Evolutionary conservation across 371 early-diverging fungal species (phyloP).

Genomic region (Rhizomucor pusillus): DNA sequence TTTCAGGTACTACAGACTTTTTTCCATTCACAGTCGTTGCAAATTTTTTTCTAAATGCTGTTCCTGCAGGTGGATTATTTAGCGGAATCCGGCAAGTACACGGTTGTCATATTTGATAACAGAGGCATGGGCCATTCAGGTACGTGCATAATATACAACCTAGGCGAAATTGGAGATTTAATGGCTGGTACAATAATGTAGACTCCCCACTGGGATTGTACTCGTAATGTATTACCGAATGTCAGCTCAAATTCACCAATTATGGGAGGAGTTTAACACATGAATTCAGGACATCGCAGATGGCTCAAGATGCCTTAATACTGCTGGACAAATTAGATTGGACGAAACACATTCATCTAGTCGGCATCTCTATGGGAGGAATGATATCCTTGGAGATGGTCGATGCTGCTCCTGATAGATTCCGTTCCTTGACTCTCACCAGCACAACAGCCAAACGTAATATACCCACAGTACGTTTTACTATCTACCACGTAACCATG

Average conservation of each 20-base stretch:
- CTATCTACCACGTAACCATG: not conserved
- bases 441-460: constrained; percentile 43
- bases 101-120: constrained; percentile 78
- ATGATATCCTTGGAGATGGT: constrained; percentile 70
- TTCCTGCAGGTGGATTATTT: constrained; percentile 52
- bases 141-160: constrained; percentile 5
- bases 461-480: constrained; percentile 39
- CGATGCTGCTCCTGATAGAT: constrained; percentile 26
- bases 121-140: constrained; percentile 69
- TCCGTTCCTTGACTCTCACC: constrained; percentile 42
- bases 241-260: constrained; percentile 10
- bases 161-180: not conserved
- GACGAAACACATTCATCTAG: constrained; percentile 57
- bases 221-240: constrained; percentile 19
- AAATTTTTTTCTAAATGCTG: not conserved
- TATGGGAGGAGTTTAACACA: not conserved
- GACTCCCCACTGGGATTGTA: constrained; percentile 28
- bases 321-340: constrained; percentile 67
- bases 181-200: not conserved
- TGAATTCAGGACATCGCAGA: constrained; percentile 51
- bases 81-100: constrained; percentile 57
- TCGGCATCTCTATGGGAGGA: constrained; percentile 79
- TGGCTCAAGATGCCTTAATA: constrained; percentile 67
- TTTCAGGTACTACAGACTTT: constrained; percentile 29
- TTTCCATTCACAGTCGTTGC: not conserved